A percentile compares a stretch with the other conserved stretches of the same genome.
phyloP scores from a whole-genome alignment of 495 filamentous ascomycete species.

The Podospora conica region DNA sequence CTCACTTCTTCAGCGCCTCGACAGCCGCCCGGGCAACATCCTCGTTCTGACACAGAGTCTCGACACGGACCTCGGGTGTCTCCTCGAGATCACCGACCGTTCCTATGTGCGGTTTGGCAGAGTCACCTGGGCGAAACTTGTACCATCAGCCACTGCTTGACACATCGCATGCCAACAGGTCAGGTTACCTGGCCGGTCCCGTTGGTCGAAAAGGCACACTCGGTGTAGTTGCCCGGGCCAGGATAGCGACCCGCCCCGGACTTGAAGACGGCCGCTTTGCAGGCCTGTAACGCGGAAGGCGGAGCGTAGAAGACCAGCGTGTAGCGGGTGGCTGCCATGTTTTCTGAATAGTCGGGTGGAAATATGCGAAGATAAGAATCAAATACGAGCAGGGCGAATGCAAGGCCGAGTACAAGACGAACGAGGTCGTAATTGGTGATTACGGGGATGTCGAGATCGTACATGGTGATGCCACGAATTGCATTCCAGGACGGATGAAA shows the following conservation, averaged over 20 bases:
- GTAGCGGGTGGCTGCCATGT: background rate
- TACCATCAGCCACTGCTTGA: too few species aligned
- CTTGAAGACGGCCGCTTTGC: slow-evolving; percentile 57
- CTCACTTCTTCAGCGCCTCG: slow-evolving; percentile 56
- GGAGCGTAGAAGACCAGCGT: slow-evolving; percentile 56
- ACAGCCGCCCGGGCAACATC: slow-evolving; percentile 43
- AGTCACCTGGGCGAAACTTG: slow-evolving; percentile 41
- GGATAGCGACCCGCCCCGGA: slow-evolving; percentile 59
- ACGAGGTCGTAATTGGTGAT: too few species aligned
- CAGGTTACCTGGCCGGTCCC: slow-evolving; percentile 60
- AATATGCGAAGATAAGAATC: too few species aligned
- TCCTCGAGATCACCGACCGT: slow-evolving; percentile 43
- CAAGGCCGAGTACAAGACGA: too few species aligned
- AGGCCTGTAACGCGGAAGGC: slow-evolving; percentile 36
- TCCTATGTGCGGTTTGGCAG: slow-evolving; percentile 56
- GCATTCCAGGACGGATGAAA: too few species aligned
- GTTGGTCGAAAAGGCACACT: slow-evolving; percentile 50
- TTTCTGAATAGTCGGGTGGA: too few species aligned
- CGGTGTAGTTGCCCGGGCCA: slow-evolving; percentile 51
- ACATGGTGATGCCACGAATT: too few species aligned
- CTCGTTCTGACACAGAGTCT: slow-evolving; percentile 46
- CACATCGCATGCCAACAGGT: too few species aligned
- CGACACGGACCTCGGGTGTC: slow-evolving; percentile 46
- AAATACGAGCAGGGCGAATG: too few species aligned
- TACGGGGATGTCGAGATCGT: too few species aligned